These are phyloP conservation scores for Gamarada debralockiae DNA, from an alignment of 495 filamentous ascomycete genomes.

Conservation along the genomic window DNA sequence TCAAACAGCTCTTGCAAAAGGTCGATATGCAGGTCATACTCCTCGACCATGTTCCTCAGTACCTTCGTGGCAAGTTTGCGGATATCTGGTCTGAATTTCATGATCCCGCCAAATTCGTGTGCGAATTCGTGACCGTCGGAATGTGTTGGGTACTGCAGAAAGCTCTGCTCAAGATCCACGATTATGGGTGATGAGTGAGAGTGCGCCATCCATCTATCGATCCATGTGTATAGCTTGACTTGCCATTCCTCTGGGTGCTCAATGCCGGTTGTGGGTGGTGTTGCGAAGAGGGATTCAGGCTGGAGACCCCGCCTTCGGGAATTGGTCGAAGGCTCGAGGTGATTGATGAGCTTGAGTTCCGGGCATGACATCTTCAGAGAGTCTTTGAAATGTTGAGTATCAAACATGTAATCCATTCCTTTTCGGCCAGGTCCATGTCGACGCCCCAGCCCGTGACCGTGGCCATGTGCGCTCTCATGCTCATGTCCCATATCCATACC, in stretches of 20 bases:
- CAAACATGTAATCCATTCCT: constrained; percentile 20
- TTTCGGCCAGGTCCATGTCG: constrained; percentile 8
- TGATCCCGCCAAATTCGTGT: constrained; percentile 19
- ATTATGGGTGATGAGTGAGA: constrained; percentile 12
- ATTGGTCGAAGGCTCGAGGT: constrained; percentile 3
- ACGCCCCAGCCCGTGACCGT: constrained; percentile 2
- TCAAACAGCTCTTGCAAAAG: constrained; percentile 1
- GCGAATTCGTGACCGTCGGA: constrained; percentile 16
- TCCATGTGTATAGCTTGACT: constrained; percentile 5
- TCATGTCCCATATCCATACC: too few relatives aligned
- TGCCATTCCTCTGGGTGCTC: too few relatives aligned
- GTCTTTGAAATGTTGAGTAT: constrained; percentile 16
- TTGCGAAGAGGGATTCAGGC: constrained; percentile 11
- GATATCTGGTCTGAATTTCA: constrained; percentile 20
- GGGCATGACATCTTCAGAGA: constrained; percentile 16
- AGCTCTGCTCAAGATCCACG: constrained; percentile 17
- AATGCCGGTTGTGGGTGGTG: too few relatives aligned
- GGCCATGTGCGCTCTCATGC: too few relatives aligned
- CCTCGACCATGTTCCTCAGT: constrained; percentile 3
- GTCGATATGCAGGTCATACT: constrained; percentile 9
- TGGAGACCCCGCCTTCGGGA: constrained; percentile 6
- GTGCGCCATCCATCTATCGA: constrained; percentile 10
- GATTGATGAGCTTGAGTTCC: constrained; percentile 9
- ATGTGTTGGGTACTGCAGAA: constrained; percentile 17
- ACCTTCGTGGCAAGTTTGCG: constrained; percentile 16